Evolutionary conservation across 176 grass and related monocot genomes (phyloP).

Genomic region (Musa itinerans): DNA sequence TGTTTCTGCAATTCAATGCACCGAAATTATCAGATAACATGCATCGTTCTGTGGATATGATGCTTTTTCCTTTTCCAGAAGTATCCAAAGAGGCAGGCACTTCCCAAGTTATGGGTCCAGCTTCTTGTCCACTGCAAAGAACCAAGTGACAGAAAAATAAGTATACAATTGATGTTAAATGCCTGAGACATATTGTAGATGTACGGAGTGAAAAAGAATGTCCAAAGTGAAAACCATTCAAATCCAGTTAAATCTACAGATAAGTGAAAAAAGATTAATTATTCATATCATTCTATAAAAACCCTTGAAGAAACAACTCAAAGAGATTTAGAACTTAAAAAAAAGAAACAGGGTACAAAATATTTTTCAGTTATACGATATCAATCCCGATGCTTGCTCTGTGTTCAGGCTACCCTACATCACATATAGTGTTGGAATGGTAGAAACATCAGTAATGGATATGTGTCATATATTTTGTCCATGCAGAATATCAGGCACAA

Average conservation of each 20-base stretch:
- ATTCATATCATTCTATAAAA: too few species aligned
- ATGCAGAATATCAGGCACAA: background rate
- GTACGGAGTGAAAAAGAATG: background rate
- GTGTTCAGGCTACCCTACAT: background rate
- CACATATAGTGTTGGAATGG: background rate
- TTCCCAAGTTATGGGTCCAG: slow-evolving; percentile 59
- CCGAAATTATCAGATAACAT: slow-evolving; percentile 37
- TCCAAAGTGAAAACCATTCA: background rate
- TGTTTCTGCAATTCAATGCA: slow-evolving; percentile 17
- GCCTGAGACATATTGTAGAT: background rate
- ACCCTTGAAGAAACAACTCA: background rate
- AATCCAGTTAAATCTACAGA: background rate
- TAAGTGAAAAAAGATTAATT: background rate
- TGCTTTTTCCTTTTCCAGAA: slow-evolving; percentile 26
- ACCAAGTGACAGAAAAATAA: slow-evolving; percentile 24
- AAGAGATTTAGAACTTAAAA: background rate
- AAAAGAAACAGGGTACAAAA: background rate
- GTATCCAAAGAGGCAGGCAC: slow-evolving; percentile 14
- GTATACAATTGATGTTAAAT: slow-evolving; percentile 10
- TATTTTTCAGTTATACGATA: background rate
- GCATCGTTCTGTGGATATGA: slow-evolving; percentile 16
- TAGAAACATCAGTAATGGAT: background rate
- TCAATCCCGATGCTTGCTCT: background rate
- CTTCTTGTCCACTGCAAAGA: slow-evolving; percentile 60
- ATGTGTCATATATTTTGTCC: background rate